These are phyloP conservation scores for Aspergillus leporis DNA, from an alignment of 495 filamentous ascomycete species.

Conservation along the genomic window DNA sequence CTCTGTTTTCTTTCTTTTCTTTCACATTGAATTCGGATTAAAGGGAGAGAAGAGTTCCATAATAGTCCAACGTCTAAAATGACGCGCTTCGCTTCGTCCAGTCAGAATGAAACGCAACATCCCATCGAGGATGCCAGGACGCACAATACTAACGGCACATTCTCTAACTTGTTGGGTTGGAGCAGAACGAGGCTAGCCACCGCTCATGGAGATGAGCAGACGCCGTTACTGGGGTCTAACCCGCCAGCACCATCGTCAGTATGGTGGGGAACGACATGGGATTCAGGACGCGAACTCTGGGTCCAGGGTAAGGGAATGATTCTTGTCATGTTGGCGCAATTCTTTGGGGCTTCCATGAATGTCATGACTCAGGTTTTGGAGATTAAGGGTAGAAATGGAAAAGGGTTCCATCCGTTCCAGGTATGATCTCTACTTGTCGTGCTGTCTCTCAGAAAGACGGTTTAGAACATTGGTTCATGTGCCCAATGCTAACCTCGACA, in stretches of 20 bases:
- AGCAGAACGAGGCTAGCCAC: not conserved
- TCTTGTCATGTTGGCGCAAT: constrained; percentile 72
- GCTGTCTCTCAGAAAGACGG: not conserved
- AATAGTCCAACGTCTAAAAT: not conserved
- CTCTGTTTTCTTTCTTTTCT: not conserved
- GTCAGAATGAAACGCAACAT: not conserved
- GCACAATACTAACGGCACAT: not conserved
- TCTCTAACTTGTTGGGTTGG: not conserved
- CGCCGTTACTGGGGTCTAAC: not conserved
- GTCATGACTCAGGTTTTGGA: constrained; percentile 78
- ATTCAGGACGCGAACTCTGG: constrained; percentile 35
- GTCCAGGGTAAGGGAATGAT: constrained; percentile 69
- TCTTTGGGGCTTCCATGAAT: constrained; percentile 90
- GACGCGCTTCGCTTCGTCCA: not conserved
- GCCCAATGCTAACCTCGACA: constrained; percentile 17
- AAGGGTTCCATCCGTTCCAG: constrained; percentile 82
- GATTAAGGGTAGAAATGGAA: constrained; percentile 60
- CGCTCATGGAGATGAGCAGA: not conserved
- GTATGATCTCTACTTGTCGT: constrained; percentile 30
- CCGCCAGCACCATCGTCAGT: constrained; percentile 3
- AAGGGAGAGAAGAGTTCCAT: not conserved
- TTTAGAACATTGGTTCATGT: not conserved
- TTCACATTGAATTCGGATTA: not conserved
- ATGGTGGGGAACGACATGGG: constrained; percentile 12
- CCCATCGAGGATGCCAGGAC: not conserved